Evolutionary conservation across 75 land plant species (phyloP), one percentile per base, ranked within the genome.

Genomic region (Cryptomeria japonica): DNA sequence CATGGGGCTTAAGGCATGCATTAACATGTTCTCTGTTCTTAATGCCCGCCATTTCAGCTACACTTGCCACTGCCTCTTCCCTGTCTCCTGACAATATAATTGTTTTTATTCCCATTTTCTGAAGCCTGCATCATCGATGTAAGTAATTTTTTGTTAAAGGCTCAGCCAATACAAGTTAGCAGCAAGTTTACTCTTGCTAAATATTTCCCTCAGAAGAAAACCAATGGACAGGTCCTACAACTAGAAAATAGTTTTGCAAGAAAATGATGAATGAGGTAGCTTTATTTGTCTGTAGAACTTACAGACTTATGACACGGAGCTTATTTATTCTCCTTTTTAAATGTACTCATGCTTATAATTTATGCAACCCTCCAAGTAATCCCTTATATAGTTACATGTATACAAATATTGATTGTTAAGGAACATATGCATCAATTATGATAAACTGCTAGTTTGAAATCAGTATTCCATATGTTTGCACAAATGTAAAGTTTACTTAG

Each of bases 61-160:
- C 88, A 85, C 86, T 92, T 92, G 97, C 95, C 41, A 96, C 99
- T 92, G 99, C 96, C 93, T 95, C 99, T 93, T 95, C 96, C 97
- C 95, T 98, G 97, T 98, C 99, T 10, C 99, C 99, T 84, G 99
- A 98, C 64, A 95, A 86, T 0, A 98, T 91, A 32, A 96, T 77
- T 14, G 95, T 93, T 53, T 88, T 91, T 85, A 97, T 92, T 84
- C 96, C 94, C 88, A 90, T 97, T 76, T 92, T 87, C 88, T 93
- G 95, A 15, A 98, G 93, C 89, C 97, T 98, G 85, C 76, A 86
- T 36, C 84, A 82, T 11, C 51, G 12, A 46, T 10, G 18, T 41
- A 46, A n/a, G 31, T 82, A 82, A 10, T n/a, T 46, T 75, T 2
- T 82, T 82, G 84, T 82, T 44, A 82, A 82, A 10, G 47, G 31